Evolutionary conservation across 1,284 basidiomycete genomes (phyloP), one percentile per base, ranked within the genome.

Genomic region (Pterulicium gracile): DNA sequence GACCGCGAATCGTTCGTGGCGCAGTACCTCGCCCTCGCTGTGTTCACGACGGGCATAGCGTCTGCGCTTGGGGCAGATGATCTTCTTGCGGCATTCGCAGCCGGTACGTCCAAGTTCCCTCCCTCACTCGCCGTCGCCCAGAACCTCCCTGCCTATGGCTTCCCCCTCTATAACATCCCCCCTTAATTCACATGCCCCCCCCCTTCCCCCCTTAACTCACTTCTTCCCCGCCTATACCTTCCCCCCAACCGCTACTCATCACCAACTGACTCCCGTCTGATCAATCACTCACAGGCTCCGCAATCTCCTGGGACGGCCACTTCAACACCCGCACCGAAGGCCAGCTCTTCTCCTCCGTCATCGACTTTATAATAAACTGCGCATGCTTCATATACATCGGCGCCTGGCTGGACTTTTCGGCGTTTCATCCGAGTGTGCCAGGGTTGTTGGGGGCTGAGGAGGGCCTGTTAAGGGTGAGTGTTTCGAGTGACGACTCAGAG

Each of bases 221-320:
- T n/a, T n/a, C n/a, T n/a, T n/a, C n/a, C n/a, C n/a, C n/a, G n/a
- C n/a, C n/a, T n/a, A n/a, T n/a, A n/a, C n/a, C n/a, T n/a, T n/a
- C n/a, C n/a, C n/a, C n/a, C n/a, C n/a, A n/a, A n/a, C n/a, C n/a
- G n/a, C n/a, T n/a, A n/a, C n/a, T n/a, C n/a, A n/a, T n/a, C n/a
- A n/a, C n/a, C n/a, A n/a, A n/a, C n/a, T n/a, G n/a, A n/a, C n/a
- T n/a, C n/a, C n/a, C n/a, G n/a, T n/a, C n/a, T n/a, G n/a, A n/a
- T n/a, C n/a, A n/a, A n/a, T n/a, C n/a, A n/a, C 44, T n/a, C 24
- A n/a, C 50, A 86, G 83, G 83, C 1, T 82, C 75, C 47, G 90
- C 93, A 0, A 86, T 96, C 54, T 90, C 91, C 1, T 97, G 93
- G 94, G 92, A 97, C 58, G 87, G 90, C 32, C 77, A 92, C 59